phyloP scores from a whole-genome alignment of 345 rosid genomes.

The Euphorbia lathyris region DNA sequence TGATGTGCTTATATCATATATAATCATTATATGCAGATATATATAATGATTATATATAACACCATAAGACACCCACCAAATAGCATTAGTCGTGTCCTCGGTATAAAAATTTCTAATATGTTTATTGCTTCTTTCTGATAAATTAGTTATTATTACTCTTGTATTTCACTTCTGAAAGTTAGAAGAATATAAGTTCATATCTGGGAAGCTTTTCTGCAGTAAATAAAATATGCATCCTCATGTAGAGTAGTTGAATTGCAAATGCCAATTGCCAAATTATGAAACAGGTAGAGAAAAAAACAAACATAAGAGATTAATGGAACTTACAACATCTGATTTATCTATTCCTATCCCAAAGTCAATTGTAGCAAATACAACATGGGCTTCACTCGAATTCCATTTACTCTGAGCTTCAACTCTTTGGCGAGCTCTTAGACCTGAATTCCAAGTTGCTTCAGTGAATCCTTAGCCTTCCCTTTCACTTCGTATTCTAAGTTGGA shows the following conservation, averaged over 20 bases:
- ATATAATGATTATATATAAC: too few species aligned
- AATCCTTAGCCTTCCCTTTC: conserved; percentile 61
- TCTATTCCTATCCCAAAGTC: conserved; percentile 99
- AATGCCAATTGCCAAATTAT: conserved; percentile 8
- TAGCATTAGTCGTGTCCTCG: background rate
- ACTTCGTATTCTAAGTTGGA: conserved; percentile 87
- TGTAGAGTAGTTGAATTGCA: background rate
- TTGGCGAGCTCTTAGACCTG: conserved; percentile 68
- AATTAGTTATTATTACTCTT: background rate
- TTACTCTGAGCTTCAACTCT: conserved; percentile 74
- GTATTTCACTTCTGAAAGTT: background rate
- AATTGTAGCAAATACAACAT: conserved; percentile 79
- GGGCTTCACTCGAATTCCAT: conserved; percentile 82
- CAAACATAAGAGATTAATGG: background rate
- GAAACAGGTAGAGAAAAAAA: background rate
- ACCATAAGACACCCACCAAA: too few species aligned
- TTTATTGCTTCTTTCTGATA: background rate
- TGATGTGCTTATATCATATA: too few species aligned
- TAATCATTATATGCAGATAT: too few species aligned
- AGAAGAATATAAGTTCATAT: background rate
- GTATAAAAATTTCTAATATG: background rate
- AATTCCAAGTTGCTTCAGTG: conserved; percentile 86
- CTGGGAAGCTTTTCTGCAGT: background rate
- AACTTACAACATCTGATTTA: conserved; percentile 83
- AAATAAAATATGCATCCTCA: background rate